Evolutionary conservation across 169 alveolate genomes (phyloP), one percentile per base, ranked within the genome.

Genomic region (Toxoplasma gondii): DNA sequence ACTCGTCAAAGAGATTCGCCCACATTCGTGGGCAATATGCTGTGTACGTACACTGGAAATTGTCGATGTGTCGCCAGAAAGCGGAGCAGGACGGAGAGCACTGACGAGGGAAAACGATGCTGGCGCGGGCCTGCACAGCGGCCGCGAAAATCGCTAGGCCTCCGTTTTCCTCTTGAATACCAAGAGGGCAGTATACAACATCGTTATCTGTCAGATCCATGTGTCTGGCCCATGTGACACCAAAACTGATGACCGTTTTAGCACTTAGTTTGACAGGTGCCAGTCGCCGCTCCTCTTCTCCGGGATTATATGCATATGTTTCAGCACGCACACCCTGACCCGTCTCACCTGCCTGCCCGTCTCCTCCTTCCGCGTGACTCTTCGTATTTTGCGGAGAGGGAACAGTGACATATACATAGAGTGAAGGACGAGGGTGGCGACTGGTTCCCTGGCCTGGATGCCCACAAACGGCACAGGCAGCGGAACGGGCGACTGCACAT

Each of bases 91-190:
- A 78, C 16, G 43, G 53, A 19, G 87, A 19, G 44, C 27, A 27
- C 27, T 19, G 49, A 36, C 84, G 84, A 82, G 90, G 90, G 31
- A 82, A 36, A 16, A 82, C 69, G 67, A 82, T 43, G 38, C 69
- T 31, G 69, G 90, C 90, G 41, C 90, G 90, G 54, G 90, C 90
- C 67, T 82, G 69, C 7, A 82, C 41, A 17, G 31, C 90, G 90
- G 90, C 90, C 19, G 67, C 69, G 39, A 82, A 24, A 43, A 43
- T 36, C 4, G 90, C 69, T 31, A 82, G 90, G 31, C 90, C 54
- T 29, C 90, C 90, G 27, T 22, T 82, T 36, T 82, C 90, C 9
- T 29, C 90, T 44, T 82, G 90, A 39, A 82, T 24, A 39, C 31
- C 49, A 19, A 43, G 69, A 27, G 90, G 90, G 38, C 90, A 82